Conservation (phyloP, 148 eudicot species). For the Amaranthus hypochondriacus region DNA sequence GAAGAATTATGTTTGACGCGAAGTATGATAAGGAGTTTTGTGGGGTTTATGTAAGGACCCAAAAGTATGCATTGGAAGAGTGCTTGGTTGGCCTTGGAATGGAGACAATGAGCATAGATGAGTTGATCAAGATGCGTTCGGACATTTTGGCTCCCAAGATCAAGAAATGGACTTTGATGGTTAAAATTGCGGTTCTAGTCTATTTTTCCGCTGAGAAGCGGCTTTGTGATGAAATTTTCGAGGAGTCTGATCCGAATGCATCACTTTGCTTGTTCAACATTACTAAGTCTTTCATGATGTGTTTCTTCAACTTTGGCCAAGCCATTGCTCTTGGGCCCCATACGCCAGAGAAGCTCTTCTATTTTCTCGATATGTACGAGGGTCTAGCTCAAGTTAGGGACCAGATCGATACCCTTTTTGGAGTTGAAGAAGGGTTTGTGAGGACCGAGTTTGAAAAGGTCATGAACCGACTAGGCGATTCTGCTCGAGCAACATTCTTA, state of each 20-base stretch:
- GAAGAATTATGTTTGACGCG: slow-evolving; percentile 47
- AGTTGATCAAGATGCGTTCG: slow-evolving; percentile 57
- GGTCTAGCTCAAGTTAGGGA: slow-evolving; percentile 35
- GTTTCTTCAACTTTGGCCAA: slow-evolving; percentile 70
- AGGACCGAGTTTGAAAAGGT: slow-evolving; percentile 51
- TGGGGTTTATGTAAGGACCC: slow-evolving; percentile 34
- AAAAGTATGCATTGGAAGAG: slow-evolving; percentile 53
- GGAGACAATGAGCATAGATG: slow-evolving; percentile 58
- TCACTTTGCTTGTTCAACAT: slow-evolving; percentile 48
- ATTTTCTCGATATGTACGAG: slow-evolving; percentile 70
- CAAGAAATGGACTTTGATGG: slow-evolving; percentile 53
- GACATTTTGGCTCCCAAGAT: slow-evolving; percentile 39
- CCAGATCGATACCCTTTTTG: slow-evolving; percentile 44
- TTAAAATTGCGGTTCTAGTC: slow-evolving; percentile 41
- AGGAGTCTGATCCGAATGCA: slow-evolving; percentile 28
- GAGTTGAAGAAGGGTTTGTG: slow-evolving; percentile 35
- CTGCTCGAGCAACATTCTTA: slow-evolving; percentile 43
- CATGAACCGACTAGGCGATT: slow-evolving; percentile 38
- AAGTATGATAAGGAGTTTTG: slow-evolving; percentile 47
- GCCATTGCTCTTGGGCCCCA: slow-evolving; percentile 59
- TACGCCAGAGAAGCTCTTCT: slow-evolving; percentile 58
- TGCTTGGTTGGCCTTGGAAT: slow-evolving; percentile 37
- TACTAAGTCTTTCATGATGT: slow-evolving; percentile 41
- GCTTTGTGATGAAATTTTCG: slow-evolving; percentile 53
- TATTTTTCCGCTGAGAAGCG: slow-evolving; percentile 54